Base-by-base conservation (phyloP, 331 rosid species). In the Quercus phellos region DNA sequence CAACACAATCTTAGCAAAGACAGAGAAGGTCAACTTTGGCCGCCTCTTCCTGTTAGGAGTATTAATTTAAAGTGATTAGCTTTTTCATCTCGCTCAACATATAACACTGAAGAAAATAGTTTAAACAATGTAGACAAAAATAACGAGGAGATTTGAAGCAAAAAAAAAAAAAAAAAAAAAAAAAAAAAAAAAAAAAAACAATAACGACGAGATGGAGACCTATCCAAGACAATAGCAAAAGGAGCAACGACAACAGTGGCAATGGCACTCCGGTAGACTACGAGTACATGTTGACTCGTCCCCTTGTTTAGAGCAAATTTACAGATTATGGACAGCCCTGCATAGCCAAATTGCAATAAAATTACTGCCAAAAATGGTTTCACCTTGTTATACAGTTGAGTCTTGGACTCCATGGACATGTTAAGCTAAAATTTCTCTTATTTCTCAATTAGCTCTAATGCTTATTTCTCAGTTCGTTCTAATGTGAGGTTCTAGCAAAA, bases 171-270 rank as follows among this genome's bases (percentile, higher is more conserved):
- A 30, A 32, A 4, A 4, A 32, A 1, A 6, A 2, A 7, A 7
- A 35, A 16, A n/a, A 6, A 56, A 10, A 70, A 5, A 30, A 32
- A 4, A 4, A 32, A 1, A 6, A 2, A 7, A 7, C 0, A 38
- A 38, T 38, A 38, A 8, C 12, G 17, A 46, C 17, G 53, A 46
- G 53, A 46, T 51, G 21, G 18, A 14, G 60, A 84, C 92, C 89
- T 88, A 4, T 90, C 88, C 7, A 83, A 77, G 58, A 85, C 16
- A 21, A 87, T 1, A 59, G 92, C 94, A 8, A 90, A 81, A 75
- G 90, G 89, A 76, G 88, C 73, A 29, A 81, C 70, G 14, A 83
- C 74, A 46, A 38, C 58, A 59, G 84, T 75, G 53, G 92, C 94
- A 19, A 86, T 32, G 3, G 58, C 77, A 55, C 85, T 77, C n/a